Percentiles rank a stretch among this genome's conserved stretches.
Evolutionary conservation across 73 alveolate genomes (phyloP).

Genomic region (Durusdinium trenchii): DNA sequence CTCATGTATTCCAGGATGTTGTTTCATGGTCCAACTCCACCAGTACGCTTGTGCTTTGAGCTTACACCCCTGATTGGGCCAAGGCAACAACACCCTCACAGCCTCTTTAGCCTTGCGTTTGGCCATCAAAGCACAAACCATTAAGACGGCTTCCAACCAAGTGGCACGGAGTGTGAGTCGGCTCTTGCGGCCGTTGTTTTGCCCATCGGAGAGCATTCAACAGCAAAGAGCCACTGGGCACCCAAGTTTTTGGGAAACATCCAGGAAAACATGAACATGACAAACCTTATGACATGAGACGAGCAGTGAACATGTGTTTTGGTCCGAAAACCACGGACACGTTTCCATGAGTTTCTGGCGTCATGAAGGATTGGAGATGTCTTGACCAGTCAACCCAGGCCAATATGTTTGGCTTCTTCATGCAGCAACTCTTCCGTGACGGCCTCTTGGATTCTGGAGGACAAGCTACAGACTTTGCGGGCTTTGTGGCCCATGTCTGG

Average conservation of each 20-base stretch:
- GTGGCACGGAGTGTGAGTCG: constrained; percentile 3
- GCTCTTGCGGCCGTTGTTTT: background rate
- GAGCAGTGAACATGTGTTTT: no score
- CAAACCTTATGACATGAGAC: no score
- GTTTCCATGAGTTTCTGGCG: no score
- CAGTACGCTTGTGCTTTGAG: no score
- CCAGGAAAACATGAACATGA: no score
- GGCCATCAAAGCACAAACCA: background rate
- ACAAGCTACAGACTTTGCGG: constrained; percentile 23
- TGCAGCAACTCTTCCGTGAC: background rate
- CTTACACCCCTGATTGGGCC: no score
- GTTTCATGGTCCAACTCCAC: no score
- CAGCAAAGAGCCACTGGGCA: no score
- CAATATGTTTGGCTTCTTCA: background rate
- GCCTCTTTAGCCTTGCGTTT: constrained; percentile 18
- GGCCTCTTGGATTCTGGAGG: background rate
- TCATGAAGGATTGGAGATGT: no score
- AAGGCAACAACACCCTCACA: constrained; percentile 14
- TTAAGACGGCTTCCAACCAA: background rate
- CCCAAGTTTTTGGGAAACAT: no score
- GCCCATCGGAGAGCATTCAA: background rate
- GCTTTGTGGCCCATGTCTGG: constrained; percentile 55
- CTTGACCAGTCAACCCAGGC: background rate
- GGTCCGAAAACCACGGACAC: no score
- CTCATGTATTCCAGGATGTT: no score